Base-by-base conservation (phyloP, 768 basidiomycete species). In the Hebeloma cylindrosporum region DNA sequence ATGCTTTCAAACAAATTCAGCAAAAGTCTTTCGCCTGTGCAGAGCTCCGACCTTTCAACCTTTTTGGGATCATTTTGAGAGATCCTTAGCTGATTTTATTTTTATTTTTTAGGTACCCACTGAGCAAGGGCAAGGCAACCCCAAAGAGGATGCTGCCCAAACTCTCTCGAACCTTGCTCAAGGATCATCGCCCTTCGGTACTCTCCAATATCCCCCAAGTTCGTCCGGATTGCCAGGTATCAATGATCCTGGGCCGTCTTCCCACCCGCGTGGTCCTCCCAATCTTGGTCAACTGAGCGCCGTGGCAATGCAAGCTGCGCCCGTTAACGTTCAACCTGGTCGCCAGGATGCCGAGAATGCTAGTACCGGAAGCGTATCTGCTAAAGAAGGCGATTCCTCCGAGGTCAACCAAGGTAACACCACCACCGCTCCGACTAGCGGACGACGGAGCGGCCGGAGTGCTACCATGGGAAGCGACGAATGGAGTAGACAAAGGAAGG, bases 401-500 rank as follows among this genome's bases (percentile, higher is more conserved):
- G n/a, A n/a, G n/a, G n/a, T n/a, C n/a, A n/a, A n/a, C n/a, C n/a
- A n/a, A n/a, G n/a, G n/a, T n/a, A 41, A 16, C 68, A 5, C 37
- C 71, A 9, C 40, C 66, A 5, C 43, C 66, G 40, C 62, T 6
- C 34, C 61, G 10, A 60, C 62, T 9, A 62, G 66, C 7, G 70
- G 72, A 3, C 68, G 79, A 6, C 68, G 80, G n/a, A 73, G 78
- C 3, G 73, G 72, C n/a, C 70, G 80, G 26, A 74, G 69, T 31
- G 74, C 83, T 6, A 71, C 78, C 0, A 83, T 85, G 77, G 83
- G 82, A 0, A 79, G 77, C 32, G 85, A 87, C 40, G 88, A 89
- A 57, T 90, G 88, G 88, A 79, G 76, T 23, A 73, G 85, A 48
- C 83, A 86, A 57, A 71, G 88, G 49, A 90, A 89, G 59, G 88